Conservation (phyloP, 1,284 basidiomycete genomes). For the Ganoderma resinaceum region DNA sequence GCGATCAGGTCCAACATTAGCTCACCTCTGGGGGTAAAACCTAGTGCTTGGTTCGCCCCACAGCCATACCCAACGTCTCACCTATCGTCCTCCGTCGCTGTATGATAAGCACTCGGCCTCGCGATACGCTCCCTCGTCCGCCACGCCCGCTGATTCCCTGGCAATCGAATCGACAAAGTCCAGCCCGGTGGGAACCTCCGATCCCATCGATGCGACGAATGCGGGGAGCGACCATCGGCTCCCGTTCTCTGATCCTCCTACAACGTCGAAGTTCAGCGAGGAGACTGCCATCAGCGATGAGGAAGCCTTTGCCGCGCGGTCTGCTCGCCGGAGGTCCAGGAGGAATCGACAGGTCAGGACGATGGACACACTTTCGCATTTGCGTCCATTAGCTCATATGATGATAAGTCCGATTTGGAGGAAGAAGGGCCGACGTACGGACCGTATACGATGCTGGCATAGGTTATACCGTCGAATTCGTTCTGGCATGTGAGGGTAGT, state of each 20-base stretch:
- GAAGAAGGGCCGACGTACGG: not conserved
- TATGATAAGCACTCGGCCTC: not conserved
- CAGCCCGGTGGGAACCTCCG: not conserved
- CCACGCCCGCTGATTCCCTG: not conserved
- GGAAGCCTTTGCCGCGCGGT: not conserved
- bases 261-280: not conserved
- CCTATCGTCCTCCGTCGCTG: not conserved
- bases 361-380: not conserved
- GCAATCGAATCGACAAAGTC: not conserved
- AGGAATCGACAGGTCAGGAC: not conserved
- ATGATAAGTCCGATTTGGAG: not conserved
- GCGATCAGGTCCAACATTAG: too few species aligned
- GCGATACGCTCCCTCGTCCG: not conserved
- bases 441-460: not conserved
- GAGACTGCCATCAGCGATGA: not conserved
- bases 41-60: too few species aligned
- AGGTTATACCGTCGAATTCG: not conserved
- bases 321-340: not conserved
- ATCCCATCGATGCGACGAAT: not conserved
- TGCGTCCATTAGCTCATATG: not conserved
- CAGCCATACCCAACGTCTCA: not conserved
- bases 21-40: too few species aligned
- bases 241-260: not conserved
- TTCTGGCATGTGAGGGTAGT: not conserved
- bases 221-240: not conserved